A percentile compares a stretch with the other conserved stretches of the same genome.
Conservation (phyloP, 208 protist species). For the Vickermania ingenoplastis region DNA sequence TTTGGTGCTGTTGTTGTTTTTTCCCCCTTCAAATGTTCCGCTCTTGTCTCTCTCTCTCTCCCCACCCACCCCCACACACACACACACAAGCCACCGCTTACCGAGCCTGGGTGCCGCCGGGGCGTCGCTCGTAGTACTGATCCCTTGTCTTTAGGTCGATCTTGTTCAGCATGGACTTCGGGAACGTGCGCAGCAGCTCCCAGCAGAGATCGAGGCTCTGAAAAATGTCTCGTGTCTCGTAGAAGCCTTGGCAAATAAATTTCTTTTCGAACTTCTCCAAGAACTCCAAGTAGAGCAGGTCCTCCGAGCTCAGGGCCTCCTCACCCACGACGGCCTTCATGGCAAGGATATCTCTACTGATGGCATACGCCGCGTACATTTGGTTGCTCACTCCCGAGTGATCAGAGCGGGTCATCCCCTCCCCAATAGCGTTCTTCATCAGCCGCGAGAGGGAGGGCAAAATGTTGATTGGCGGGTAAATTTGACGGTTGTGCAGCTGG, state of each 20-base stretch:
- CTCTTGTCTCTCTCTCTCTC: too few species aligned
- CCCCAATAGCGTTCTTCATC: constrained; percentile 99
- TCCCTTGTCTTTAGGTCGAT: constrained; percentile 94
- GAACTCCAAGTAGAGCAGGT: constrained; percentile 99
- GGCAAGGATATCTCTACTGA: constrained; percentile 98
- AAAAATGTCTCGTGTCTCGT: constrained; percentile 97
- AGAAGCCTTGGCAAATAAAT: constrained; percentile 97
- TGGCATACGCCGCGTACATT: constrained; percentile 99
- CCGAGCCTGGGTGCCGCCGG: constrained; percentile 12
- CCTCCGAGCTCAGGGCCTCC: constrained; percentile 98
- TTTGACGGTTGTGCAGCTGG: constrained; percentile 97
- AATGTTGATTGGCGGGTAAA: constrained; percentile 99
- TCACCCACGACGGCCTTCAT: constrained; percentile 99
- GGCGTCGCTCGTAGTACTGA: constrained; percentile 89
- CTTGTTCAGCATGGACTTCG: constrained; percentile 96
- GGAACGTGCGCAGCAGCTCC: constrained; percentile 97
- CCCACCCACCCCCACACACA: too few species aligned
- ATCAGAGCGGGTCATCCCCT: constrained; percentile 99
- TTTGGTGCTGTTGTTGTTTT: too few species aligned
- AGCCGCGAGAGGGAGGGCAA: constrained; percentile 99
- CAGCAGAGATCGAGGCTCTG: constrained; percentile 99
- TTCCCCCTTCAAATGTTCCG: too few species aligned
- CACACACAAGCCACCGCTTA: too few species aligned
- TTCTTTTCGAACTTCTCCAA: constrained; percentile 99
- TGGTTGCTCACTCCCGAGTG: constrained; percentile 99